Percentiles rank a stretch among this genome's conserved stretches.
Evolutionary conservation across 179 eudicot species (phyloP).

Genomic region (Patellifolia procumbens): DNA sequence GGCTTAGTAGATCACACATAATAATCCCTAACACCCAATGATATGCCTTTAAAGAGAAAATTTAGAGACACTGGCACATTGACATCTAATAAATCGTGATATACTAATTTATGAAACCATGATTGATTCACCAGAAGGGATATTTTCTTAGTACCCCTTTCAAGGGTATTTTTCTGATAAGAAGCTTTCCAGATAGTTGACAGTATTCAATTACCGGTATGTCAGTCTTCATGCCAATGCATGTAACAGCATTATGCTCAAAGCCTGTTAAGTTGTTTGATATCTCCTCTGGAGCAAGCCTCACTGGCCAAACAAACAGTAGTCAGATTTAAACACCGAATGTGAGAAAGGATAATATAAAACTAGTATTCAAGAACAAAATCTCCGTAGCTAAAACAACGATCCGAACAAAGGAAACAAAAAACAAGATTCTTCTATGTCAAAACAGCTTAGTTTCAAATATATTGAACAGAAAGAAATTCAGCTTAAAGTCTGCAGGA

Average conservation of each 20-base stretch:
- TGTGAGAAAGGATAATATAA: neutral
- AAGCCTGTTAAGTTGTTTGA: slow-evolving; percentile 80
- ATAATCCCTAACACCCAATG: slow-evolving; percentile 8
- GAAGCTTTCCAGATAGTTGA: neutral
- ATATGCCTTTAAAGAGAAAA: slow-evolving; percentile 1
- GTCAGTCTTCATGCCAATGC: slow-evolving; percentile 96
- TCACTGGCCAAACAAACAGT: slow-evolving; percentile 50
- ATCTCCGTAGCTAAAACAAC: neutral
- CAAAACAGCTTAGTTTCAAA: neutral
- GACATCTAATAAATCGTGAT: slow-evolving; percentile 11
- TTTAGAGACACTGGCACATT: neutral
- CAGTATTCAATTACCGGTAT: slow-evolving; percentile 63
- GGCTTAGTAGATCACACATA: neutral
- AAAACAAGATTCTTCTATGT: neutral
- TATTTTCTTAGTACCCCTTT: slow-evolving; percentile 6
- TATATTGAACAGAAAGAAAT: neutral
- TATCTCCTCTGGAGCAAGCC: slow-evolving; percentile 96
- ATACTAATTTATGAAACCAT: neutral
- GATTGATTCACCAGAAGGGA: neutral
- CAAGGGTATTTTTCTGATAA: slow-evolving; percentile 3
- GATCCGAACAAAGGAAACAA: neutral
- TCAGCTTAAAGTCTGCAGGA: neutral
- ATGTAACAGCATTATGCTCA: slow-evolving; percentile 89
- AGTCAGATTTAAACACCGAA: slow-evolving; percentile 10
- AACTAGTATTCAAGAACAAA: neutral